A percentile compares a stretch with the other conserved stretches of the same genome.
These are phyloP conservation scores for Globisporangium iwayamae DNA, from an alignment of 352 stramenopile genomes.

Conservation along the genomic window DNA sequence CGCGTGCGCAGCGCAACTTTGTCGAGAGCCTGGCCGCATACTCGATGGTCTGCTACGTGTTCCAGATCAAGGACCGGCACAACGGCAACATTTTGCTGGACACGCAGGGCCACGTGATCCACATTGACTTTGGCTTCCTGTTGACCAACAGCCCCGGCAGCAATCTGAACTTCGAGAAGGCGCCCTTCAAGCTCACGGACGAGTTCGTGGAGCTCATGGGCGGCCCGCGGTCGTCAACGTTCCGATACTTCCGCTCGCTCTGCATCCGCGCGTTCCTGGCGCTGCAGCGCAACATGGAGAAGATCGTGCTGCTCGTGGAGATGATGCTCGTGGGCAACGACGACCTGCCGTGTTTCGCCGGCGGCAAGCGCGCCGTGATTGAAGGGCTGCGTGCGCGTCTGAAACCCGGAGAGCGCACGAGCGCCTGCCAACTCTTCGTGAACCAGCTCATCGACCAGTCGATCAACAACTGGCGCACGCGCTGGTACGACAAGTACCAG, in stretches of 20 bases:
- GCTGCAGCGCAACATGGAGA: conserved; percentile 91
- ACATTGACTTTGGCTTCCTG: conserved; percentile 99
- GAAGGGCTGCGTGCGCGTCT: conserved; percentile 74
- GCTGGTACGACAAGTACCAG: conserved; percentile 91
- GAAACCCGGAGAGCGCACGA: conserved; percentile 77
- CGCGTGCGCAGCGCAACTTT: conserved; percentile 86
- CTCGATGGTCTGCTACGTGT: conserved; percentile 97
- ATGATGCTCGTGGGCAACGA: conserved; percentile 93
- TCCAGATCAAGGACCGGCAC: conserved; percentile 98
- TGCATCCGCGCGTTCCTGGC: conserved; percentile 95
- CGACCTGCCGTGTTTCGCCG: conserved; percentile 83
- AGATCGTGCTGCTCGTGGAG: conserved; percentile 95
- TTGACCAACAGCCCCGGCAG: conserved; percentile 94
- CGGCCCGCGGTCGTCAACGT: conserved; percentile 88
- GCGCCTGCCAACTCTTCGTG: conserved; percentile 75
- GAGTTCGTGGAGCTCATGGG: conserved; percentile 96
- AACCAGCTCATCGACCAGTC: conserved; percentile 86
- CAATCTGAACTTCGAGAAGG: conserved; percentile 95
- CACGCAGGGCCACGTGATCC: conserved; percentile 94
- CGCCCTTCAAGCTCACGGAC: conserved; percentile 96
- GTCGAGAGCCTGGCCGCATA: conserved; percentile 94
- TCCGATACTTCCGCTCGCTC: conserved; percentile 94
- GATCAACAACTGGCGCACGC: conserved; percentile 88
- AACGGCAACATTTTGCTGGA: conserved; percentile 99
- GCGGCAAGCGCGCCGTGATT: conserved; percentile 72